Evolutionary conservation across 2,329 filamentous ascomycete species (phyloP).

Genomic region (Aspergillus viridinutans): DNA sequence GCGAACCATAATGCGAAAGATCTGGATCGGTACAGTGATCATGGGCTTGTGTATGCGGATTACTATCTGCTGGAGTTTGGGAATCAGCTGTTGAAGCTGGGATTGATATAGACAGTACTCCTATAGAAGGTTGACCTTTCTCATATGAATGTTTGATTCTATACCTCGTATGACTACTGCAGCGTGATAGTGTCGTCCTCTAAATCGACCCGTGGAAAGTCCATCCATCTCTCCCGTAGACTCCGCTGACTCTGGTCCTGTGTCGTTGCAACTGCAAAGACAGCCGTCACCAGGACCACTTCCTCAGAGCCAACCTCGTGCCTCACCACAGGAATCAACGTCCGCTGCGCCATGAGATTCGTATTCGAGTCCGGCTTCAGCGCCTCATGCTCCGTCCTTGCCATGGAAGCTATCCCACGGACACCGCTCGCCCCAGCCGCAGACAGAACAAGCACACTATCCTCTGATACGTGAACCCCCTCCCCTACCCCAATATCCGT

Average conservation of each 20-base stretch:
- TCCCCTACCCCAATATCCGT: too few relatives aligned
- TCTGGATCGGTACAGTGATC: constrained; percentile 32
- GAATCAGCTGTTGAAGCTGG: constrained; percentile 34
- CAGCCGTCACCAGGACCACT: neutral
- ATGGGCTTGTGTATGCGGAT: constrained; percentile 41
- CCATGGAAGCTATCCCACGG: too few relatives aligned
- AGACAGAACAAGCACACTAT: constrained; percentile 9
- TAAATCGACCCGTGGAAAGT: neutral
- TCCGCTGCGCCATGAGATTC: constrained; percentile 23
- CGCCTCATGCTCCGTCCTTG: neutral
- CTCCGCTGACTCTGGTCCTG: neutral
- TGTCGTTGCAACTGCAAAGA: constrained; percentile 1
- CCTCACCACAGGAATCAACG: constrained; percentile 19
- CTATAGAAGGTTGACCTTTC: too few relatives aligned
- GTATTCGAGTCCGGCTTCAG: constrained; percentile 31
- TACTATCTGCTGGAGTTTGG: constrained; percentile 41
- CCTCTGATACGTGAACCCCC: neutral
- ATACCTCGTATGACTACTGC: neutral
- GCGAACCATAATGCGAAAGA: constrained; percentile 38
- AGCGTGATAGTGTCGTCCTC: neutral
- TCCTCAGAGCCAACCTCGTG: neutral
- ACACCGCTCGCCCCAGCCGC: constrained; percentile 9
- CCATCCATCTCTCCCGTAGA: neutral
- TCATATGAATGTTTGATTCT: too few relatives aligned
- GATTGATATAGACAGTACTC: constrained; percentile 5